Evolutionary conservation across 306 rosid genomes (phyloP).

Genomic region (Herpetospermum pedunculosum): DNA sequence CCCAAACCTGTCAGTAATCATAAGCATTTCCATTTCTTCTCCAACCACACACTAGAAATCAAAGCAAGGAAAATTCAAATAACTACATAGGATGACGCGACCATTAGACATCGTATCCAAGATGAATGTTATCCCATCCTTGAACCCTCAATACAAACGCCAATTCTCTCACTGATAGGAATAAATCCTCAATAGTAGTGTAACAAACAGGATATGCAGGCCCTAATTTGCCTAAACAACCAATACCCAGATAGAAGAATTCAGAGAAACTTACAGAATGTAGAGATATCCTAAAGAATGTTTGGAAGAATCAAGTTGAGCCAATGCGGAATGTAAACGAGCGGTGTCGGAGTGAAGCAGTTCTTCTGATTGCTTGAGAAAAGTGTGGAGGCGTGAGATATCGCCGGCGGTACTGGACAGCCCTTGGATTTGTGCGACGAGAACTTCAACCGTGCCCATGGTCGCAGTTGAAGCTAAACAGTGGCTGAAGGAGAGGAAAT

Average conservation of each 20-base stretch:
- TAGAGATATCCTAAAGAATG: constrained; percentile 76
- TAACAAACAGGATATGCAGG: neutral
- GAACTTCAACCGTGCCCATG: constrained; percentile 31
- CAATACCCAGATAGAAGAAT: neutral
- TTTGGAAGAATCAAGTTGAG: constrained; percentile 50
- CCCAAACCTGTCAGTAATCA: no score
- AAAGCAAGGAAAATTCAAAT: neutral
- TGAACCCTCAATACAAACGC: neutral
- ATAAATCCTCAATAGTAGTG: neutral
- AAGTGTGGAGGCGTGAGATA: constrained; percentile 44
- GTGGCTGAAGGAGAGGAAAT: neutral
- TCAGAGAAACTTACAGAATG: constrained; percentile 34
- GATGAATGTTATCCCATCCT: neutral
- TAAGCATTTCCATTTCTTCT: neutral
- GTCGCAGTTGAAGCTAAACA: neutral
- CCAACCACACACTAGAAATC: neutral
- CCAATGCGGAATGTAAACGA: constrained; percentile 38
- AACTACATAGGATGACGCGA: neutral
- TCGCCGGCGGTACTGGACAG: constrained; percentile 45
- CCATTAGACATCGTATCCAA: neutral
- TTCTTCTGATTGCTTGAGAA: constrained; percentile 55
- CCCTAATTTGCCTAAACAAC: neutral
- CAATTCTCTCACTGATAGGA: neutral
- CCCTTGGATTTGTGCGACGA: constrained; percentile 55
- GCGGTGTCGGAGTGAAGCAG: constrained; percentile 42